phyloP scores from a whole-genome alignment of 257 asterid genomes.

The Solanum infundibuliforme region DNA sequence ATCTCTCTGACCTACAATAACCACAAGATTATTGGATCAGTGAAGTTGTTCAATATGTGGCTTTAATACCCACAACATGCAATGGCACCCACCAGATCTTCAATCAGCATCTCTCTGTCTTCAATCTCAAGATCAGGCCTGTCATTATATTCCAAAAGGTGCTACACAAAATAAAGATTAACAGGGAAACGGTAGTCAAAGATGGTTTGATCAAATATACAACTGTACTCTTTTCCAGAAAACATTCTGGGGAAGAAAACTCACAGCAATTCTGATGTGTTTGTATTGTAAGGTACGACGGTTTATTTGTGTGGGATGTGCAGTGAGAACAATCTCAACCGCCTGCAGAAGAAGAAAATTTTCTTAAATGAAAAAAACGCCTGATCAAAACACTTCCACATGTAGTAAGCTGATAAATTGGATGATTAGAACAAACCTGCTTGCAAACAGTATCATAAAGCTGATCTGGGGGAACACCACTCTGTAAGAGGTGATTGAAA shows the following conservation, averaged over 20 bases:
- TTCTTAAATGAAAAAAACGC: background rate
- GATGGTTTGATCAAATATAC: background rate
- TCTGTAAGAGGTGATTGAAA: constrained; percentile 66
- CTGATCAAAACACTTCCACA: background rate
- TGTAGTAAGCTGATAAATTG: background rate
- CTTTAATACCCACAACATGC: background rate
- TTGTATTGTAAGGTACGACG: constrained; percentile 92
- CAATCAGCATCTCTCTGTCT: constrained; percentile 86
- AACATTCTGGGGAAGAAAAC: background rate
- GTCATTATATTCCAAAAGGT: constrained; percentile 81
- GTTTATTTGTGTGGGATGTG: constrained; percentile 96
- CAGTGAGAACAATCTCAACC: constrained; percentile 97
- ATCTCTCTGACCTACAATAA: constrained; percentile 73
- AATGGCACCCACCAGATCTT: constrained; percentile 68
- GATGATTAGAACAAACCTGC: constrained; percentile 40
- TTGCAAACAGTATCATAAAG: constrained; percentile 82
- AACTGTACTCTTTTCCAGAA: background rate
- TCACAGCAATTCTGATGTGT: constrained; percentile 87
- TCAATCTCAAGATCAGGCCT: constrained; percentile 80
- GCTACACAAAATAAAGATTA: constrained; percentile 37
- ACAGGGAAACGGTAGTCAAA: background rate
- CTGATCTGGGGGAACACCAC: constrained; percentile 71
- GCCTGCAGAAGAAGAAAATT: constrained; percentile 32
- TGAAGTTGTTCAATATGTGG: background rate
- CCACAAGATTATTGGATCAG: constrained; percentile 1